Conservation (phyloP, 1,139 yeast genomes). For the Yamadazyma taylorii region DNA sequence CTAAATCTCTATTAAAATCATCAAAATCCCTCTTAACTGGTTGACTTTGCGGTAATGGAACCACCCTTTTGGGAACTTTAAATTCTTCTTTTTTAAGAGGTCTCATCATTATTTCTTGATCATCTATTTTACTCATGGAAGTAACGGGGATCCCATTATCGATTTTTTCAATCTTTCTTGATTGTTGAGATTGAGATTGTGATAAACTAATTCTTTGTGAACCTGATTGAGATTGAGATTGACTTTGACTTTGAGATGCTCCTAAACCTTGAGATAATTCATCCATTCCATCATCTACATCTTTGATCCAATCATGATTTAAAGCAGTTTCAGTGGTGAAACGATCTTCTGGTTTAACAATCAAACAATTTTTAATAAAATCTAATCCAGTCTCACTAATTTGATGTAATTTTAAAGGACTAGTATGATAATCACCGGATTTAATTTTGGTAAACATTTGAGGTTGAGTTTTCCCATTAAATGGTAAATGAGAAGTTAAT, state of each 20-base stretch:
- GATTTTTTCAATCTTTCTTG: constrained; percentile 41
- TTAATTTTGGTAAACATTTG: constrained; percentile 75
- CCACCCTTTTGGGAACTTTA: constrained; percentile 45
- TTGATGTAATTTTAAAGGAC: constrained; percentile 69
- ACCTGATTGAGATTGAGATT: constrained; percentile 5
- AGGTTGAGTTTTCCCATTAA: constrained; percentile 88
- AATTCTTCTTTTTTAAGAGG: constrained; percentile 43
- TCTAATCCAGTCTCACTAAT: constrained; percentile 66
- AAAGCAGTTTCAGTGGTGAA: constrained; percentile 74
- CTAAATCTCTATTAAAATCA: constrained; percentile 3
- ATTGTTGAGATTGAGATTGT: constrained; percentile 69
- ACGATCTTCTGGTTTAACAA: constrained; percentile 71
- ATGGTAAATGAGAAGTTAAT: constrained; percentile 88
- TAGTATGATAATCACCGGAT: constrained; percentile 76
- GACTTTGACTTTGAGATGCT: constrained; percentile 5
- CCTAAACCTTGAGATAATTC: constrained; percentile 5
- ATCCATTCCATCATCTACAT: constrained; percentile 26
- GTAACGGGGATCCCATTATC: constrained; percentile 45
- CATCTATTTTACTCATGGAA: constrained; percentile 44
- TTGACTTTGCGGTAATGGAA: constrained; percentile 45
- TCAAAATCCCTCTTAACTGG: constrained; percentile 17
- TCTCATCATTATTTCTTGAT: constrained; percentile 42
- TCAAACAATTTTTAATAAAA: constrained; percentile 66
- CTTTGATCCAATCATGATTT: constrained; percentile 63
- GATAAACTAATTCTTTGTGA: constrained; percentile 55